phyloP scores from a whole-genome alignment of 108 stramenopile genomes.

The Thalassiosira profunda region DNA sequence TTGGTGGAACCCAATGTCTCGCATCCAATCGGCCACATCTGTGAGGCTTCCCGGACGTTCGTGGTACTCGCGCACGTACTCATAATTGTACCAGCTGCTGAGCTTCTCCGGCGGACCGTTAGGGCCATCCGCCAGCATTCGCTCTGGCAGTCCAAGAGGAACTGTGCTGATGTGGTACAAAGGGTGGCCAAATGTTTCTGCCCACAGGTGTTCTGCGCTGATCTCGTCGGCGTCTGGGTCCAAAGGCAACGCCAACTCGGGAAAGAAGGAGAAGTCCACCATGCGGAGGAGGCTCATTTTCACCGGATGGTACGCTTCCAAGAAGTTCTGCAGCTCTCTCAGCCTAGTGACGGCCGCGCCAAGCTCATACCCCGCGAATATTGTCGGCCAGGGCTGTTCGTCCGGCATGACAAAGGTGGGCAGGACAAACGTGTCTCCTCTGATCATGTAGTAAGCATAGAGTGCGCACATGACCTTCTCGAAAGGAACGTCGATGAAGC shows the following conservation, averaged over 20 bases:
- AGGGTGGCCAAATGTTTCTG: slow-evolving; percentile 78
- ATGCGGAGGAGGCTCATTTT: slow-evolving; percentile 80
- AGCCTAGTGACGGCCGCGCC: slow-evolving; percentile 81
- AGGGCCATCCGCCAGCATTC: slow-evolving; percentile 81
- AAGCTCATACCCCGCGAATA: slow-evolving; percentile 84
- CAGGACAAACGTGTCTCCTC: slow-evolving; percentile 88
- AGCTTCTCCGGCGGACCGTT: slow-evolving; percentile 64
- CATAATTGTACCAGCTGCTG: slow-evolving; percentile 82
- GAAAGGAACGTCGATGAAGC: slow-evolving; percentile 90
- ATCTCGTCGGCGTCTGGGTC: slow-evolving; percentile 78
- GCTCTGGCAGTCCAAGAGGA: slow-evolving; percentile 70
- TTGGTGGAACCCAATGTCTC: slow-evolving; percentile 69
- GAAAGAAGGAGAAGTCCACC: slow-evolving; percentile 93
- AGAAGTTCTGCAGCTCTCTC: slow-evolving; percentile 82
- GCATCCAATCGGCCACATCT: slow-evolving; percentile 61
- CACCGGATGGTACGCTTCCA: slow-evolving; percentile 89
- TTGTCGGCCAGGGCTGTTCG: slow-evolving; percentile 93
- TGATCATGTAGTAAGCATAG: slow-evolving; percentile 82
- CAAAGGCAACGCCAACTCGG: slow-evolving; percentile 71
- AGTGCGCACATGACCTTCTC: slow-evolving; percentile 90
- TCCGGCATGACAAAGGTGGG: slow-evolving; percentile 89
- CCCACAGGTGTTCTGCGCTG: slow-evolving; percentile 57
- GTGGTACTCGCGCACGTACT: slow-evolving; percentile 73
- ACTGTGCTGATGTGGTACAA: slow-evolving; percentile 75
- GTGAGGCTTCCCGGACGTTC: slow-evolving; percentile 58